Evolutionary conservation across 176 grass and related monocot species (phyloP).

Genomic region (Olyra latifolia): DNA sequence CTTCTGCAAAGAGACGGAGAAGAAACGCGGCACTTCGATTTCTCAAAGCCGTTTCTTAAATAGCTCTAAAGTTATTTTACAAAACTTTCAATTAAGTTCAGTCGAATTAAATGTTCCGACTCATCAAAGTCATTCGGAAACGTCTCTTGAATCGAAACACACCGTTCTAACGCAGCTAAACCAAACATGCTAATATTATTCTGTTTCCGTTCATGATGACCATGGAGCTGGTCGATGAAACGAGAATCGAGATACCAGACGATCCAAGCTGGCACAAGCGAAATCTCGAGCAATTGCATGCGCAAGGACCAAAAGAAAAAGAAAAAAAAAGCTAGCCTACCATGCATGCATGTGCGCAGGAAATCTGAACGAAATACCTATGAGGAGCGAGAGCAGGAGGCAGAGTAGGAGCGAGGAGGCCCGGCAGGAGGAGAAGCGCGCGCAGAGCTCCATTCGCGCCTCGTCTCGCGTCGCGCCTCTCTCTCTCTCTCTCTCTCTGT

Average conservation of each 20-base stretch:
- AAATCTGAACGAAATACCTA: too few relatives aligned
- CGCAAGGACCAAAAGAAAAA: not conserved
- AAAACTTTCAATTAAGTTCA: too few relatives aligned
- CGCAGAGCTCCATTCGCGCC: conserved; percentile 24
- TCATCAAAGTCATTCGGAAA: too few relatives aligned
- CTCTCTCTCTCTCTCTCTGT: not conserved
- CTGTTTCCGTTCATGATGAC: not conserved
- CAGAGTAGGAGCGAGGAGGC: conserved; percentile 21
- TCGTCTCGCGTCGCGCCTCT: not conserved
- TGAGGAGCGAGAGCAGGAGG: conserved; percentile 41
- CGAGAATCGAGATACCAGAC: not conserved
- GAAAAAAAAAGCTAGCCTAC: not conserved
- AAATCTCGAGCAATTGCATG: not conserved
- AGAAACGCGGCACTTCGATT: not conserved
- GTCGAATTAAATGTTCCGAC: too few relatives aligned
- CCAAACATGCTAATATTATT: too few relatives aligned
- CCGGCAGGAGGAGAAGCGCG: not conserved
- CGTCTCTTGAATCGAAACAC: too few relatives aligned
- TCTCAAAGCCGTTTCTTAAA: too few relatives aligned
- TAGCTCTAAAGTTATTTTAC: too few relatives aligned
- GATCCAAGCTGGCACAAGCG: not conserved
- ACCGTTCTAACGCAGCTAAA: too few relatives aligned
- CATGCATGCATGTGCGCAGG: not conserved
- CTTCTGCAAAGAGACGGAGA: not conserved
- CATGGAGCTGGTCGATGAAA: not conserved